Percentiles rank a stretch among this genome's conserved stretches.
Evolutionary conservation across 139 green algal species (phyloP).

Genomic region (Picochlorum sp.): DNA sequence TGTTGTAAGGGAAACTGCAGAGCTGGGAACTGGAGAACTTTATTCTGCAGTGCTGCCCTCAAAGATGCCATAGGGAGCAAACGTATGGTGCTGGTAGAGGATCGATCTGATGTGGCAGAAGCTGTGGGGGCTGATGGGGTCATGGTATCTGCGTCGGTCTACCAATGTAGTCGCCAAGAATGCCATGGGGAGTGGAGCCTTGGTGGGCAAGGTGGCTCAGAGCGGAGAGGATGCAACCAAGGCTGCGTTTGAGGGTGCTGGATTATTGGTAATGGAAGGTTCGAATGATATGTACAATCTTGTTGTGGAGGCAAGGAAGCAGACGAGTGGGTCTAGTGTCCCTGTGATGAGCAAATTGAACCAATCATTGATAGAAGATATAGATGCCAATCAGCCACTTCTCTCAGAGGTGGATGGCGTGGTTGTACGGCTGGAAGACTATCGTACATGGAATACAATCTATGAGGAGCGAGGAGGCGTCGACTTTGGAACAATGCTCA

Average conservation of each 20-base stretch:
- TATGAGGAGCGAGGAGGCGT: background rate
- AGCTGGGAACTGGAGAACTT: slow-evolving; percentile 39
- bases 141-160: slow-evolving; percentile 68
- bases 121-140: slow-evolving; percentile 77
- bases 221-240: slow-evolving; percentile 30
- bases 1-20: slow-evolving; percentile 26
- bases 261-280: slow-evolving; percentile 55
- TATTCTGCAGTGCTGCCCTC: slow-evolving; percentile 71
- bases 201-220: slow-evolving; percentile 60
- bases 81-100: slow-evolving; percentile 67
- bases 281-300: background rate
- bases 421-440: background rate
- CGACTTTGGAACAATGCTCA: background rate
- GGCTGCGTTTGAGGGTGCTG: slow-evolving; percentile 71
- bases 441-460: background rate
- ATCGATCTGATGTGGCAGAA: slow-evolving; percentile 80
- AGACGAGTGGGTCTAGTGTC: slow-evolving; percentile 58
- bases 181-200: slow-evolving; percentile 45
- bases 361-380: background rate
- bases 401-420: slow-evolving; percentile 34
- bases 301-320: slow-evolving; percentile 13
- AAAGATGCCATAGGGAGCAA: slow-evolving; percentile 63
- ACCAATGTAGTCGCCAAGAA: slow-evolving; percentile 76
- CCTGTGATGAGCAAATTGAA: slow-evolving; percentile 19
- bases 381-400: background rate